Percentiles rank a stretch among this genome's conserved stretches.
Conservation (phyloP, 2,329 filamentous ascomycete genomes). For the Epichloe uncinata region DNA sequence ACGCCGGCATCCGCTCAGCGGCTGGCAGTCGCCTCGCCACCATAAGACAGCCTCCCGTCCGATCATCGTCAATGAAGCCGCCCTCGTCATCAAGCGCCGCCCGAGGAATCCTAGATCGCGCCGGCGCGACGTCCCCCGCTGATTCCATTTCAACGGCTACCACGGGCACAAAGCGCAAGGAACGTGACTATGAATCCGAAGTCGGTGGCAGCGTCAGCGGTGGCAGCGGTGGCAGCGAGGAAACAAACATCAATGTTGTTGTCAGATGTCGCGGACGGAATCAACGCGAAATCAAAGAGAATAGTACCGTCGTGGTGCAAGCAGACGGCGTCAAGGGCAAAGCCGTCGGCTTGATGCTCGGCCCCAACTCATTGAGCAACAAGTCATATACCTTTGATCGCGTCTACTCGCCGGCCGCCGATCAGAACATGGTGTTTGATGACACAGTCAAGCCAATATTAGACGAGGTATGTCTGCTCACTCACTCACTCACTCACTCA, state of each 20-base stretch:
- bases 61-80: slow-evolving; percentile 4
- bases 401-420: slow-evolving; percentile 88
- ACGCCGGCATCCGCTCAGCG: background rate
- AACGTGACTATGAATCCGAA: slow-evolving; percentile 66
- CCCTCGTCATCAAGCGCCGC: background rate
- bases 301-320: slow-evolving; percentile 81
- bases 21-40: slow-evolving; percentile 2
- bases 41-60: slow-evolving; percentile 1
- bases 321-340: slow-evolving; percentile 83
- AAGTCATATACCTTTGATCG: slow-evolving; percentile 96
- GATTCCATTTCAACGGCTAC: slow-evolving; percentile 44
- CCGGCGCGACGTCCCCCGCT: slow-evolving; percentile 39
- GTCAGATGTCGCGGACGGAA: slow-evolving; percentile 88
- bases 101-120: slow-evolving; percentile 4
- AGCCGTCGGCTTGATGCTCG: slow-evolving; percentile 78
- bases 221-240: slow-evolving; percentile 37
- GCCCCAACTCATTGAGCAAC: slow-evolving; percentile 81
- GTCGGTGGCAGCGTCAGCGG: slow-evolving; percentile 2
- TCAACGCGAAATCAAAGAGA: slow-evolving; percentile 84
- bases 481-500: background rate
- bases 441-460: slow-evolving; percentile 89
- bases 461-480: slow-evolving; percentile 55
- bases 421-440: slow-evolving; percentile 88
- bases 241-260: slow-evolving; percentile 96
- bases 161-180: slow-evolving; percentile 66